Percentiles rank a stretch among this genome's conserved stretches.
phyloP scores from a whole-genome alignment of 2,329 filamentous ascomycete genomes.

The Colletotrichum sp. region DNA sequence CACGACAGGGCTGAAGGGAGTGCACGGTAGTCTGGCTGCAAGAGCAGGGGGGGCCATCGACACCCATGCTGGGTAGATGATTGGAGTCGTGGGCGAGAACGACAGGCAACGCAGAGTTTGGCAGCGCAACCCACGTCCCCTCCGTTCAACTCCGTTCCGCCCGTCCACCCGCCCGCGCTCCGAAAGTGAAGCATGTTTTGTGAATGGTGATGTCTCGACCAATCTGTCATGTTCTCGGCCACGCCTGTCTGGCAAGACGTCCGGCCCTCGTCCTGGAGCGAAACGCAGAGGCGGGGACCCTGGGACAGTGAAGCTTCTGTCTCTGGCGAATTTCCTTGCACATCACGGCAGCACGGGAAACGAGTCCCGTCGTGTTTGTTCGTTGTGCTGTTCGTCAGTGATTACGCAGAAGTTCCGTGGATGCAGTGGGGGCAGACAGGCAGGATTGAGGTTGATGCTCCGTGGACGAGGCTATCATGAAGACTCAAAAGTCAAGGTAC shows the following conservation, averaged over 20 bases:
- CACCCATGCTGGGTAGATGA: neutral
- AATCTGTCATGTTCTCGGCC: neutral
- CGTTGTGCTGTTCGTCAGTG: neutral
- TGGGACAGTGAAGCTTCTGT: neutral
- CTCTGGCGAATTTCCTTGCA: neutral
- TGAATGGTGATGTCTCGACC: neutral
- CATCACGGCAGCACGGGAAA: neutral
- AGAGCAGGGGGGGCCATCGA: neutral
- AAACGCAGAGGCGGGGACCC: slow-evolving; percentile 1
- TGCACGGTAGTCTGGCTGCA: neutral
- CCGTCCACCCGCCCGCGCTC: neutral
- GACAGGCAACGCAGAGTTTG: neutral
- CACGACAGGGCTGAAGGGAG: neutral
- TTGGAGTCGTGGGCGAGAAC: neutral
- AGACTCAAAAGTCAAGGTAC: neutral
- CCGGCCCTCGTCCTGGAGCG: slow-evolving; percentile 1
- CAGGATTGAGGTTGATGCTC: neutral
- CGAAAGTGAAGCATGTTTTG: neutral
- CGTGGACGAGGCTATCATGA: neutral
- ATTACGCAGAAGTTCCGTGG: neutral
- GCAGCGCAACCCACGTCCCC: neutral
- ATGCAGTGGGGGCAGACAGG: neutral
- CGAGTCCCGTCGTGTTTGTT: neutral
- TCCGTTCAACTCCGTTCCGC: neutral
- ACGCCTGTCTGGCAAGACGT: neutral